phyloP scores from a whole-genome alignment of 495 filamentous ascomycete species.

The Hyaloscypha variabilis region DNA sequence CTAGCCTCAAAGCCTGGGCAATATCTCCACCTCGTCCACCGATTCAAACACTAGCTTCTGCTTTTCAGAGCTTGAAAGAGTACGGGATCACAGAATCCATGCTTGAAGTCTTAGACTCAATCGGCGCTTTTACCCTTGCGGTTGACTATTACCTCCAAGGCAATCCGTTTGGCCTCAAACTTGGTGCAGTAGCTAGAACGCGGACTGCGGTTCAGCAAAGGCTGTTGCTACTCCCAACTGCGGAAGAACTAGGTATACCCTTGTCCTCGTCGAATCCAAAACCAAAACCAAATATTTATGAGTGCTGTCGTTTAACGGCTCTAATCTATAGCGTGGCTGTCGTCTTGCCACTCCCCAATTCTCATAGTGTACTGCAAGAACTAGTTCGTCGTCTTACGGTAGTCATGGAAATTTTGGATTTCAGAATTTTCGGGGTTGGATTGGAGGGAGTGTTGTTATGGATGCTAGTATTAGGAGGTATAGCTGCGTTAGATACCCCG shows the following conservation, averaged over 20 bases:
- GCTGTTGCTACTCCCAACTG: background rate
- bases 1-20: constrained; percentile 1
- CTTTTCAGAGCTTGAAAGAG: background rate
- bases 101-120: background rate
- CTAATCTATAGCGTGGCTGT: constrained; percentile 17
- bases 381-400: background rate
- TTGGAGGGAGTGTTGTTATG: background rate
- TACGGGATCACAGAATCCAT: background rate
- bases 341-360: constrained; percentile 9
- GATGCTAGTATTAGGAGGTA: constrained; percentile 7
- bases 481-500: constrained; percentile 3
- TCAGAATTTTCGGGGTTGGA: background rate
- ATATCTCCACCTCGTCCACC: background rate
- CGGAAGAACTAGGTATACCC: background rate
- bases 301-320: constrained; percentile 5
- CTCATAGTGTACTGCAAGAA: background rate
- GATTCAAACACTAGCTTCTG: background rate
- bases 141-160: constrained; percentile 4
- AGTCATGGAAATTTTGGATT: background rate
- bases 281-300: background rate
- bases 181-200: background rate
- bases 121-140: background rate
- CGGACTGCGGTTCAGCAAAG: background rate
- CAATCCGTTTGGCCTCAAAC: background rate
- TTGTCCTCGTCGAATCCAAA: background rate